Percentiles rank a stretch among this genome's conserved stretches.
Evolutionary conservation across 495 filamentous ascomycete genomes (phyloP).

Genomic region (Penicillium taxi): DNA sequence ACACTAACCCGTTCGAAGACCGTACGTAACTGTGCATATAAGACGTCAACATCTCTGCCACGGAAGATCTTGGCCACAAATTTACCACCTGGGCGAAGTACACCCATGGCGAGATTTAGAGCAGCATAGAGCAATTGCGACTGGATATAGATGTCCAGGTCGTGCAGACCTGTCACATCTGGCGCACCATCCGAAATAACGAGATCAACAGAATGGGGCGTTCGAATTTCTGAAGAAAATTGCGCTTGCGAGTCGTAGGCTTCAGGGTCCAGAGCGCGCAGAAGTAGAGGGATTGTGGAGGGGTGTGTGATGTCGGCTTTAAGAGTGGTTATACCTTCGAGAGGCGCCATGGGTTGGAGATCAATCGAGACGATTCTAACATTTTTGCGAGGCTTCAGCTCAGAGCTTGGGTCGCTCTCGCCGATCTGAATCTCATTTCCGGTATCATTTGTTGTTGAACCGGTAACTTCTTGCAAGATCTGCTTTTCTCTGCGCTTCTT

Average conservation of each 20-base stretch:
- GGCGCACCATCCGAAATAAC: conserved; percentile 93
- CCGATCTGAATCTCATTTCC: conserved; percentile 16
- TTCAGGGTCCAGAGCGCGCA: conserved; percentile 74
- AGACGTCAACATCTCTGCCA: conserved; percentile 81
- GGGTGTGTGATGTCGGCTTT: conserved; percentile 97
- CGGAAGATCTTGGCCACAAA: conserved; percentile 98
- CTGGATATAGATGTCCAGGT: conserved; percentile 96
- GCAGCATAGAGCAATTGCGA: conserved; percentile 90
- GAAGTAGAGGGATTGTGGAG: conserved; percentile 79
- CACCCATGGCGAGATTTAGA: conserved; percentile 82
- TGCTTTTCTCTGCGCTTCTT: conserved; percentile 53
- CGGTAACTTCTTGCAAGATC: conserved; percentile 16
- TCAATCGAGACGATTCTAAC: conserved; percentile 95
- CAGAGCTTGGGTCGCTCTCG: conserved; percentile 24
- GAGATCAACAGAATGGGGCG: conserved; percentile 71
- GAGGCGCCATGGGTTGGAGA: conserved; percentile 86
- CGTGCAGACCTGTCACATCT: conserved; percentile 92
- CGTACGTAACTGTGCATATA: conserved; percentile 84
- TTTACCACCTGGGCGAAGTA: conserved; percentile 83
- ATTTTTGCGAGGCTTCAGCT: conserved; percentile 54
- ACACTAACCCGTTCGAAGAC: conserved; percentile 84
- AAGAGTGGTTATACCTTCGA: conserved; percentile 84
- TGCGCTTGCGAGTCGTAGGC: conserved; percentile 36
- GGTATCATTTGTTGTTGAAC: conserved; percentile 14
- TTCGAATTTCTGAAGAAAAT: conserved; percentile 32